Percentiles rank a stretch among this genome's conserved stretches.
These are phyloP conservation scores for Austroboletus novae-zelandiae DNA, from an alignment of 1,284 basidiomycete genomes.

Conservation along the genomic window DNA sequence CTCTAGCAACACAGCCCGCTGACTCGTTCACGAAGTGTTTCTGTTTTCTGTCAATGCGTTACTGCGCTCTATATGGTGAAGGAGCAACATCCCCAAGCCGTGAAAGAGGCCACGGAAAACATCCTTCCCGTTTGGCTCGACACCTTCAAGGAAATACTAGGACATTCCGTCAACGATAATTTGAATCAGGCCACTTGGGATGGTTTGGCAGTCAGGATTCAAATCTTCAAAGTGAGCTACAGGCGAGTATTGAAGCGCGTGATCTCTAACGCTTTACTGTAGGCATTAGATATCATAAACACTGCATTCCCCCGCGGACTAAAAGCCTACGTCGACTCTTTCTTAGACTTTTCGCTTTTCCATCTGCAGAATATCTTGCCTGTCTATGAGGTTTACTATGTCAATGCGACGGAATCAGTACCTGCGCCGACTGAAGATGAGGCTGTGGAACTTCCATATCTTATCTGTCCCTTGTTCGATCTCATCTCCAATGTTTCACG, in stretches of 20 bases:
- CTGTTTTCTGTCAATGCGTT: slow-evolving; percentile 90
- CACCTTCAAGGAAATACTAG: slow-evolving; percentile 79
- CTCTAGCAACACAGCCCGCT: slow-evolving; percentile 66
- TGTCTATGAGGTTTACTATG: slow-evolving; percentile 67
- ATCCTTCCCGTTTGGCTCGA: slow-evolving; percentile 89
- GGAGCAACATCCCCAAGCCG: slow-evolving; percentile 84
- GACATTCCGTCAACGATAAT: slow-evolving; percentile 61
- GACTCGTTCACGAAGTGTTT: slow-evolving; percentile 82
- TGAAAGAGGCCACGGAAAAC: slow-evolving; percentile 77
- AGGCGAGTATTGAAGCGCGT: not conserved
- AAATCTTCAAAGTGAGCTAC: slow-evolving; percentile 73
- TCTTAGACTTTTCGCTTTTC: slow-evolving; percentile 59
- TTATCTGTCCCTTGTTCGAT: slow-evolving; percentile 80
- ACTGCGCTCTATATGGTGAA: slow-evolving; percentile 92
- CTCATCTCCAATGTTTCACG: slow-evolving; percentile 68
- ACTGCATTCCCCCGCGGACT: slow-evolving; percentile 74
- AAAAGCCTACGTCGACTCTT: slow-evolving; percentile 55
- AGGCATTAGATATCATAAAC: slow-evolving; percentile 76
- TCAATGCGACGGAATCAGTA: slow-evolving; percentile 54
- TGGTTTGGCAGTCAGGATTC: slow-evolving; percentile 68
- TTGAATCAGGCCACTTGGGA: slow-evolving; percentile 68
- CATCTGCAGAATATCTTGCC: slow-evolving; percentile 70
- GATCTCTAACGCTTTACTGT: slow-evolving; percentile 4
- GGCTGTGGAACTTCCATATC: slow-evolving; percentile 69
- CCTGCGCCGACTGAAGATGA: slow-evolving; percentile 75